Base-by-base conservation (phyloP, 352 stramenopile species). In the Pythium aristosporum region DNA sequence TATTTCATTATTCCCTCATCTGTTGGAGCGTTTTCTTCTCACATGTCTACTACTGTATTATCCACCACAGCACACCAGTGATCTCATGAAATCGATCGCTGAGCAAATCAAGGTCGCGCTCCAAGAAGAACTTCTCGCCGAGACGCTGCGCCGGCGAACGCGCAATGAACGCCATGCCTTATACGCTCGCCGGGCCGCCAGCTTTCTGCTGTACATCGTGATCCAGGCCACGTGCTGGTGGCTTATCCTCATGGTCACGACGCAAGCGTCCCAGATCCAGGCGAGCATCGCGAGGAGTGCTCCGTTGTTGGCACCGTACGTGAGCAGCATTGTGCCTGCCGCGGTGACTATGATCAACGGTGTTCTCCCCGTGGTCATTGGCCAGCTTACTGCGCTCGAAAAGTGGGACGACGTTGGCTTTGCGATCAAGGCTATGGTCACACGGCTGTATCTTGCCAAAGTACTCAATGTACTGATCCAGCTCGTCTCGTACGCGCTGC, bases 381-480 rank as follows among this genome's bases (percentile, higher is more conserved):
- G 76, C 9, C 44, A 87, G 5, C 61, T 94, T 5, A 92, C 84
- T 1, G 66, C 56, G 8, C 76, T 93, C 11, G 86, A 94, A 66
- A 80, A 77, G 52, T 94, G 83, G 83, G 86, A 94, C 53, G 77
- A 91, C 61, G 73, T 79, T 18, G 84, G 83, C 0, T 92, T 93
- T 66, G 71, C 79, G 16, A 92, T 92, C 69, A 92, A 94, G 65
- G 79, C 82, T 9, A 91, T 92, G 80, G 77, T 93, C 37, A 91
- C 78, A 25, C 79, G 84, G 1, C 52, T 94, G 43, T 94, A 92
- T 52, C 46, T 94, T 44, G 82, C 86, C n/a, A 92, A 94, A 65
- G 82, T 90, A 25, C 71, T 94, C 18, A 94, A 94, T 53, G 81
- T 90, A 2, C 42, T 92, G 16, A 91, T 94, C 49, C 86, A 94